Percentiles rank a stretch among this genome's conserved stretches.
Conservation (phyloP, 768 basidiomycete species). For the Lactarius pseudohatsudake region DNA sequence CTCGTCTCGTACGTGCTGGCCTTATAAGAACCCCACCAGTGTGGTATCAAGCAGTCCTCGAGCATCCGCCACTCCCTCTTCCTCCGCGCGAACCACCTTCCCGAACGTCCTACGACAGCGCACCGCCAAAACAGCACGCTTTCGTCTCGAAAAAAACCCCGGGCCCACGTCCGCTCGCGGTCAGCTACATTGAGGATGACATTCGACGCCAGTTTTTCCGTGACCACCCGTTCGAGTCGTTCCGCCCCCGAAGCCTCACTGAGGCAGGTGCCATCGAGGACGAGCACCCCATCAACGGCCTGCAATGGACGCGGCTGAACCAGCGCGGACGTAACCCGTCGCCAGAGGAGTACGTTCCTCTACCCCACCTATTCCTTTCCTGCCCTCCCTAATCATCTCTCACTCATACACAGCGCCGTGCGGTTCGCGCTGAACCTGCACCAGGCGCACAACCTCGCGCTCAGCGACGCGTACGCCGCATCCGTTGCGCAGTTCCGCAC, state of each 20-base stretch:
- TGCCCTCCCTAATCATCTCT: constrained; percentile 4
- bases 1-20: constrained; percentile 70
- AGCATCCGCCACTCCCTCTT: constrained; percentile 84
- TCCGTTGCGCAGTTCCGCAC: constrained; percentile 86
- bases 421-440: constrained; percentile 80
- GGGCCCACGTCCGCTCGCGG: constrained; percentile 45
- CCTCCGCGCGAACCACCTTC: constrained; percentile 70
- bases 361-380: not conserved
- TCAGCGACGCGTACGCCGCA: constrained; percentile 77
- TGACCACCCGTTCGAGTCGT: constrained; percentile 96
- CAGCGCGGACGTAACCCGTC: constrained; percentile 82
- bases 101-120: constrained; percentile 53
- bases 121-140: constrained; percentile 23
- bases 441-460: constrained; percentile 55
- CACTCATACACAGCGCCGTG: constrained; percentile 56
- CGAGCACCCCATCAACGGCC: constrained; percentile 56
- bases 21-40: constrained; percentile 65
- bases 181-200: constrained; percentile 71
- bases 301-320: constrained; percentile 72
- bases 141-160: constrained; percentile 15
- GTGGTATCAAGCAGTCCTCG: constrained; percentile 84
- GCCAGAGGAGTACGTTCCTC: constrained; percentile 79
- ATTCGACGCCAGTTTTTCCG: constrained; percentile 82
- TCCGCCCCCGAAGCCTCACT: constrained; percentile 73
- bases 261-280: constrained; percentile 63